A percentile compares a stretch with the other conserved stretches of the same genome.
Evolutionary conservation across 2,329 filamentous ascomycete species (phyloP).

Genomic region (Apiospora pterosperma): DNA sequence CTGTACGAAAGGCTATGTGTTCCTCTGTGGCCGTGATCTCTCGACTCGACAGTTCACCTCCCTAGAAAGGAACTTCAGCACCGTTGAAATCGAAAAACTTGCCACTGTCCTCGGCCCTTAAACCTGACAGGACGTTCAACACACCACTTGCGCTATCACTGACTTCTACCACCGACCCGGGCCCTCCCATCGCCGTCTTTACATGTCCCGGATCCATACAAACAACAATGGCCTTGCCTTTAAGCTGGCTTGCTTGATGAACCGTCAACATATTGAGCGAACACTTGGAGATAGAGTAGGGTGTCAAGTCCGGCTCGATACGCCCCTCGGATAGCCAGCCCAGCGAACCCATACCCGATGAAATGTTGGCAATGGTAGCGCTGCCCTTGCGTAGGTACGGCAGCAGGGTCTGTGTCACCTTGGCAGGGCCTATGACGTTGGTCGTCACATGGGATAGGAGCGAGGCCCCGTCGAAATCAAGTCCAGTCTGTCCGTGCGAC

Average conservation of each 20-base stretch:
- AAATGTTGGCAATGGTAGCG: neutral
- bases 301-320: neutral
- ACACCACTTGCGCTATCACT: neutral
- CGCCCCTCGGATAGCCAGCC: neutral
- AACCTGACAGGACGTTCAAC: neutral
- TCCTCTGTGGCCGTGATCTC: neutral
- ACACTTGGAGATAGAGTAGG: neutral
- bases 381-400: neutral
- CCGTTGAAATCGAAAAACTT: neutral
- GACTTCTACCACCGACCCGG: neutral
- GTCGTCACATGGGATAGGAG: neutral
- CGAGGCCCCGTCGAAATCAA: neutral
- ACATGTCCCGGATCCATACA: neutral
- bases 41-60: neutral
- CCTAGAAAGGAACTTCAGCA: neutral
- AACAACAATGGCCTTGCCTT: neutral
- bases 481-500: neutral
- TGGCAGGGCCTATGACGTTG: neutral
- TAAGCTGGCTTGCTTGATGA: neutral
- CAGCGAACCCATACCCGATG: neutral
- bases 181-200: neutral
- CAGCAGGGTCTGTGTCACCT: neutral
- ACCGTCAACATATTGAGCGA: neutral
- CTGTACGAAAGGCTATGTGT: neutral
- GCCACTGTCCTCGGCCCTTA: neutral